Evolutionary conservation across 2,329 filamentous ascomycete species (phyloP), one percentile per base, ranked within the genome.

Genomic region (Penicillium sp.): DNA sequence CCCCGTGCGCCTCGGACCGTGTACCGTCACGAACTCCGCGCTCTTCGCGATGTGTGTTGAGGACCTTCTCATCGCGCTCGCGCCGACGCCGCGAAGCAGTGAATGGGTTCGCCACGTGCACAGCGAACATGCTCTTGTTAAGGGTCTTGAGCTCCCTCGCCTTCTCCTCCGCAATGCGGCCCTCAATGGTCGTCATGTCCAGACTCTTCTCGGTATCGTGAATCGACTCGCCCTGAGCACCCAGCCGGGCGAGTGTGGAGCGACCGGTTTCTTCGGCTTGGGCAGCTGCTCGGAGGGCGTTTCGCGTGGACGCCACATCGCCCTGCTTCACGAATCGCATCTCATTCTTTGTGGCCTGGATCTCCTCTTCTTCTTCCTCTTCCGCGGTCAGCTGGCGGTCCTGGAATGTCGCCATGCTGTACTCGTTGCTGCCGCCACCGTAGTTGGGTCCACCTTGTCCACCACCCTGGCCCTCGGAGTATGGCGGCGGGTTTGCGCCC

Each of bases 71-170:
- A 60, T 94, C 90, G 39, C 85, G 82, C 54, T 84, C 85, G 51
- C 81, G 79, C 27, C 82, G 83, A 43, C 87, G 83, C 61, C 82
- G 83, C 58, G 83, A 85, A 13, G 85, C 85, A 0, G 90, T 94
- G 70, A 96, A 91, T 0, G 88, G 88, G 65, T 91, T 91, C 49
- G 81, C 80, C 24, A 92, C 87, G 67, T 92, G 88, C 21, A 92
- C 84, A 5, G 90, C 89, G 68, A 96, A 96, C 91, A 97, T 96
- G 77, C 88, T 92, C 59, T 88, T 82, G 74, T 97, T 96, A 47
- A 95, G 79, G 1, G 85, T 90, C 77, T 93, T 93, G 36, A 97
- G 79, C 69, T 96, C 91, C 45, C 86, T 84, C 1, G 91, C 88
- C 64, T 90, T 89, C 62, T 92, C 90, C 63, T 92, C 87, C 0